A percentile compares a stretch with the other conserved stretches of the same genome.
phyloP scores from a whole-genome alignment of 805 yeast species.

The Wickerhamomyces canadensis region DNA sequence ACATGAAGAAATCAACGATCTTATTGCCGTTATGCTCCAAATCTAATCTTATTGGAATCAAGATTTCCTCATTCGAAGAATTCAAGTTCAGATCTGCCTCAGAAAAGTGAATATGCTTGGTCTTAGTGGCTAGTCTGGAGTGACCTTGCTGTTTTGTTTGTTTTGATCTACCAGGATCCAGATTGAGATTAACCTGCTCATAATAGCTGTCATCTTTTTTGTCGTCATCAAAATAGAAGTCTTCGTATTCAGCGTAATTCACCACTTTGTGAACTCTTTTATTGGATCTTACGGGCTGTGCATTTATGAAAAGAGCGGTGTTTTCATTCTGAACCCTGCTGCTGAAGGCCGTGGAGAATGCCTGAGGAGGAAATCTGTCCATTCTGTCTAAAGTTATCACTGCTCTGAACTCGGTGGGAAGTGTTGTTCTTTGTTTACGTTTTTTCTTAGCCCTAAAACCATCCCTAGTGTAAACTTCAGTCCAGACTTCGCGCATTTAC shows the following conservation, averaged over 20 bases:
- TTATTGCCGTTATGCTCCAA: constrained; percentile 82
- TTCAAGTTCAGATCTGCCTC: constrained; percentile 21
- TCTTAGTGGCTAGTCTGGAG: constrained; percentile 19
- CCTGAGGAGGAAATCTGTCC: constrained; percentile 55
- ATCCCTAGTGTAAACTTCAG: too few species aligned
- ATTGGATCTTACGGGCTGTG: constrained; percentile 71
- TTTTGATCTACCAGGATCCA: constrained; percentile 1
- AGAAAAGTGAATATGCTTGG: constrained; percentile 21
- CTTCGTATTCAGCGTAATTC: constrained; percentile 81
- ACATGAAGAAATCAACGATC: constrained; percentile 80
- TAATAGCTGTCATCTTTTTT: constrained; percentile 31
- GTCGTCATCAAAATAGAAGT: constrained; percentile 50
- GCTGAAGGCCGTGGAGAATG: constrained; percentile 67
- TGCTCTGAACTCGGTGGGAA: too few species aligned
- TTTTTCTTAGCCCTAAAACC: constrained; percentile 1
- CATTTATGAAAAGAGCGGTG: constrained; percentile 66
- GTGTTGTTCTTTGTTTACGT: neutral
- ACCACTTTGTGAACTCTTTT: constrained; percentile 68
- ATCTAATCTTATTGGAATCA: constrained; percentile 83
- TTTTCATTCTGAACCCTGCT: constrained; percentile 69
- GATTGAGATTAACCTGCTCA: constrained; percentile 8
- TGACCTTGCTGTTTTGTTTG: constrained; percentile 8
- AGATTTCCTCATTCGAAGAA: constrained; percentile 51
- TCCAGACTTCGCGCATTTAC: too few species aligned
- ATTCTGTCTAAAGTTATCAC: too few species aligned